These are phyloP conservation scores for Penicillium turbatum DNA, from an alignment of 495 filamentous ascomycete genomes.

Conservation along the genomic window DNA sequence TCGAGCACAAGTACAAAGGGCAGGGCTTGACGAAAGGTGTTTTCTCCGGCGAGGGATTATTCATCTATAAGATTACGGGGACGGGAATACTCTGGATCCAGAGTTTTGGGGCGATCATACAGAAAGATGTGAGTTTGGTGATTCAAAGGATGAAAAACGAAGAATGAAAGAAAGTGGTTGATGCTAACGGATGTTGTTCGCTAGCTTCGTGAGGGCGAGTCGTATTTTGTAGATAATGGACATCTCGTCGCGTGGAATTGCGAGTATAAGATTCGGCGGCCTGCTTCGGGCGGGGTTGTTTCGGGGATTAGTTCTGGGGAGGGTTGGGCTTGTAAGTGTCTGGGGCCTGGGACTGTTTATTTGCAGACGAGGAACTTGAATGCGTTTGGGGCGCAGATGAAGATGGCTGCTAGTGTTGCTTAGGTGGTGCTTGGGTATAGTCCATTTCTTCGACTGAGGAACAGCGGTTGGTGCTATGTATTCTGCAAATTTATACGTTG, in stretches of 20 bases:
- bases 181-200: constrained; percentile 10
- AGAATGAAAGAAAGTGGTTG: too few species aligned
- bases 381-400: constrained; percentile 49
- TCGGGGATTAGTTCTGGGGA: constrained; percentile 73
- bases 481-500: too few species aligned
- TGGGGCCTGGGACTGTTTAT: constrained; percentile 87
- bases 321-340: constrained; percentile 90
- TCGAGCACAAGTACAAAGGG: constrained; percentile 77
- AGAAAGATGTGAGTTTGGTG: constrained; percentile 73
- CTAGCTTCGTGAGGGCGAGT: constrained; percentile 70
- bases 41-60: constrained; percentile 90
- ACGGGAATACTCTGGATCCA: constrained; percentile 80
- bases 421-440: too few species aligned
- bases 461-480: too few species aligned
- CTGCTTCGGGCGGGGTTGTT: constrained; percentile 84
- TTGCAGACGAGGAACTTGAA: constrained; percentile 85
- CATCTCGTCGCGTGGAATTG: constrained; percentile 98
- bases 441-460: too few species aligned
- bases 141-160: too few species aligned
- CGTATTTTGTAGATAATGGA: constrained; percentile 91
- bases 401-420: constrained; percentile 22
- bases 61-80: constrained; percentile 82
- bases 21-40: constrained; percentile 88
- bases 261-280: constrained; percentile 81
- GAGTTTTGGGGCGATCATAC: constrained; percentile 90